These are phyloP conservation scores for Suillus lakei DNA, from an alignment of 768 basidiomycete species.

Conservation along the genomic window DNA sequence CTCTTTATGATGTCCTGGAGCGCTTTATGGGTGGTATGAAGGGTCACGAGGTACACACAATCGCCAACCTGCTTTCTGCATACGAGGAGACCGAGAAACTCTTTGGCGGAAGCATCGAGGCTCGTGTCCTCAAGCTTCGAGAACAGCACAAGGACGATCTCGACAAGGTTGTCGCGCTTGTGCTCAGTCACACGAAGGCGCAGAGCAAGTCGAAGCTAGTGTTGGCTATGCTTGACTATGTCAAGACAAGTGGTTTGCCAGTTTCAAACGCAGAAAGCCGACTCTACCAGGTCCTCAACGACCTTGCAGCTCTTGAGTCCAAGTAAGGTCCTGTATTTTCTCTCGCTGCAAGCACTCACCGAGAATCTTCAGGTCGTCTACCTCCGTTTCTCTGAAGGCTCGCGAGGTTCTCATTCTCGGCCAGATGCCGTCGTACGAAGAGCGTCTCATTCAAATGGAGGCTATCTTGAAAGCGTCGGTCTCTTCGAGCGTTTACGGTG, in stretches of 20 bases:
- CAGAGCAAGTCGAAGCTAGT: slow-evolving; percentile 91
- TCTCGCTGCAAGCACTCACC: slow-evolving; percentile 11
- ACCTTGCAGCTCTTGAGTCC: slow-evolving; percentile 85
- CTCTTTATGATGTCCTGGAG: slow-evolving; percentile 77
- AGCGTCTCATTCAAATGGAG: slow-evolving; percentile 94
- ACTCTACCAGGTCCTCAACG: slow-evolving; percentile 77
- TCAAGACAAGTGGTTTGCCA: slow-evolving; percentile 80
- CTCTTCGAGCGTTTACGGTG: slow-evolving; percentile 88
- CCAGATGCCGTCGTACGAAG: slow-evolving; percentile 97
- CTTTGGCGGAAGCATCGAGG: slow-evolving; percentile 94
- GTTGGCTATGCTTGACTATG: slow-evolving; percentile 83
- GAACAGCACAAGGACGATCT: slow-evolving; percentile 93
- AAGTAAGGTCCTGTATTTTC: slow-evolving; percentile 49
- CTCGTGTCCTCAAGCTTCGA: slow-evolving; percentile 85
- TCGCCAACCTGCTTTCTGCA: slow-evolving; percentile 75
- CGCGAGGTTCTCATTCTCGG: slow-evolving; percentile 96
- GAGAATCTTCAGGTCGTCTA: slow-evolving; percentile 69
- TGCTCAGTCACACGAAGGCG: slow-evolving; percentile 95
- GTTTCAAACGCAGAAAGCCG: slow-evolving; percentile 76
- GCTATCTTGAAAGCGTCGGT: slow-evolving; percentile 88
- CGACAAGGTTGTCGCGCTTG: slow-evolving; percentile 83
- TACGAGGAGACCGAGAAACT: slow-evolving; percentile 90
- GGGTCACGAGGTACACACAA: slow-evolving; percentile 79
- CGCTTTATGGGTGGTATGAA: slow-evolving; percentile 84
- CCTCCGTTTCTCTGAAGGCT: slow-evolving; percentile 89